Conservation (phyloP, 2,329 filamentous ascomycete genomes). For the Sarocladium brachiariae region DNA sequence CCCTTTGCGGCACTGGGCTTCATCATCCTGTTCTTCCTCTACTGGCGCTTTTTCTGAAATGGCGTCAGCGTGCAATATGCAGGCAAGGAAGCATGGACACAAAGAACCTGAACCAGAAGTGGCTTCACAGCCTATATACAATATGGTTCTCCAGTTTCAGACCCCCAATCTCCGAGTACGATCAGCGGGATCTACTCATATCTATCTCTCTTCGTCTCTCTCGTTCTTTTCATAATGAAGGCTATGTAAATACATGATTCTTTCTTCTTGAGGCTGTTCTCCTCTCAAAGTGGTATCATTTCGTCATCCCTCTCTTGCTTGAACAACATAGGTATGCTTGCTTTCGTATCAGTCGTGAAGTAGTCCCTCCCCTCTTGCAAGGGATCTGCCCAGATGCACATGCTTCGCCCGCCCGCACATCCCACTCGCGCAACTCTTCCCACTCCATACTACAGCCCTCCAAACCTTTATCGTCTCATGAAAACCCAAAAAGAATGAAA, state of each 20-base stretch:
- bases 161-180: background rate
- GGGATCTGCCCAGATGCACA: background rate
- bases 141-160: background rate
- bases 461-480: background rate
- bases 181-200: conserved; percentile 10
- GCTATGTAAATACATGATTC: conserved; percentile 10
- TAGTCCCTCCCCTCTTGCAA: background rate
- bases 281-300: background rate
- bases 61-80: background rate
- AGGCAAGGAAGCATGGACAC: background rate
- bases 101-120: background rate
- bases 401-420: background rate
- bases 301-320: background rate
- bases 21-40: conserved; percentile 79
- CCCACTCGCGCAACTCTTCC: background rate
- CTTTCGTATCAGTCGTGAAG: conserved; percentile 8
- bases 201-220: too few species aligned
- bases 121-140: background rate
- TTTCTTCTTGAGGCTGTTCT: background rate
- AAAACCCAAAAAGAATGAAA: background rate
- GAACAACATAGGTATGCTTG: background rate
- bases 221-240: conserved; percentile 5
- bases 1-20: conserved; percentile 77
- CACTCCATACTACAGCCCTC: background rate
- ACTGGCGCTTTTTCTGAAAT: conserved; percentile 82